phyloP scores from a whole-genome alignment of 1,139 yeast species.

The Hansenula lynferdii region DNA sequence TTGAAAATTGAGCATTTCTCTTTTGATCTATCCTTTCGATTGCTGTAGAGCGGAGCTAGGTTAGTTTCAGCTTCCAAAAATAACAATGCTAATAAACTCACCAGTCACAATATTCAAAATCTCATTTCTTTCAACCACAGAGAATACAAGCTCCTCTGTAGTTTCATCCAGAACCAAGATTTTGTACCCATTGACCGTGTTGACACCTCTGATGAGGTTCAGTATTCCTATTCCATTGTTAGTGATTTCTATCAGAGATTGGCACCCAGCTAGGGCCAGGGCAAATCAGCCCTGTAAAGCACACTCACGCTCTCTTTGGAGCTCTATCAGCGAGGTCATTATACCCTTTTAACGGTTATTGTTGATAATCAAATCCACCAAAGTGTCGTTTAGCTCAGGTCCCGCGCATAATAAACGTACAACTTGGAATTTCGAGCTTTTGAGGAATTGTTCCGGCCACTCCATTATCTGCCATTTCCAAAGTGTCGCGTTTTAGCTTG shows the following conservation, averaged over 20 bases:
- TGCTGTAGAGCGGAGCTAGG: slow-evolving; percentile 27
- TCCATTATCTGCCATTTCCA: too few species aligned
- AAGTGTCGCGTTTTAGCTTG: too few species aligned
- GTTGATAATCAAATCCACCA: neutral
- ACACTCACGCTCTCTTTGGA: slow-evolving; percentile 22
- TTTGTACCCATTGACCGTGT: slow-evolving; percentile 29
- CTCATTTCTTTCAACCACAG: slow-evolving; percentile 31
- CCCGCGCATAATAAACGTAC: too few species aligned
- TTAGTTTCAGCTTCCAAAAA: slow-evolving; percentile 24
- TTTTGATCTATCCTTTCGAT: slow-evolving; percentile 49
- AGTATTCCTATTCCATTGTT: slow-evolving; percentile 12
- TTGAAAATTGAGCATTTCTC: slow-evolving; percentile 42
- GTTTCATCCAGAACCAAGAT: slow-evolving; percentile 34
- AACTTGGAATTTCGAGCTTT: too few species aligned
- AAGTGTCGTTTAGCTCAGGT: too few species aligned
- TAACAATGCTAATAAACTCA: slow-evolving; percentile 17
- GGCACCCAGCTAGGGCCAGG: too few species aligned
- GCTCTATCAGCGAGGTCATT: slow-evolving; percentile 21
- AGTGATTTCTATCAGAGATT: neutral
- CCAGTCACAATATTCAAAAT: slow-evolving; percentile 27
- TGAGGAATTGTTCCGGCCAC: too few species aligned
- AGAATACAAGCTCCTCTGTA: slow-evolving; percentile 29
- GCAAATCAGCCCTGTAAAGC: too few species aligned
- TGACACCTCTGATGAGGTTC: slow-evolving; percentile 14
- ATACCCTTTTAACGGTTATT: too few species aligned